Conservation (phyloP, 306 rosid genomes). For the barrel medic (Medicago truncatula) region DNA sequence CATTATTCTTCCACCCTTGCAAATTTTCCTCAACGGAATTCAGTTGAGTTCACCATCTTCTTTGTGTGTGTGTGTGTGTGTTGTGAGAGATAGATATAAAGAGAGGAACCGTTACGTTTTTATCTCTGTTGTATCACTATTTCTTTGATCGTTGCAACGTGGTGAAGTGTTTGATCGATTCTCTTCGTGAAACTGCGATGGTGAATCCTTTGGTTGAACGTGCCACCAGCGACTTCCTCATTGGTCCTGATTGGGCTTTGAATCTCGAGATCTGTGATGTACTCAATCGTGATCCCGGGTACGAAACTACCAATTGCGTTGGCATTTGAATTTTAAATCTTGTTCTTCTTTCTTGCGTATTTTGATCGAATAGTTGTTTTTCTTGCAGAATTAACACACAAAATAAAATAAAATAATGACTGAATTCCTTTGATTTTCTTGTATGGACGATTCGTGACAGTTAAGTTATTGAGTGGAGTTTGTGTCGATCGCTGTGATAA, state of each 20-base stretch:
- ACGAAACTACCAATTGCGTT: constrained; percentile 39
- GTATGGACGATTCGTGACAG: constrained; percentile 17
- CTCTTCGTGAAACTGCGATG: constrained; percentile 55
- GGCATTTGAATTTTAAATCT: constrained; percentile 35
- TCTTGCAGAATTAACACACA: background rate
- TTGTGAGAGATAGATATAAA: background rate
- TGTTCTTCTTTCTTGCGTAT: background rate
- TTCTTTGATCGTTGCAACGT: constrained; percentile 28
- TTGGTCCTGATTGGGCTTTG: constrained; percentile 99
- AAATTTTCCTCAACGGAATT: constrained; percentile 52
- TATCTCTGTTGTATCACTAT: constrained; percentile 31
- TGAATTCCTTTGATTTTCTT: constrained; percentile 4
- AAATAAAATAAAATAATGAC: background rate
- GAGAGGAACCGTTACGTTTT: constrained; percentile 43
- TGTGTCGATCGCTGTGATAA: constrained; percentile 9
- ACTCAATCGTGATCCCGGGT: constrained; percentile 90
- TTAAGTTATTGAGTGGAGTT: constrained; percentile 11
- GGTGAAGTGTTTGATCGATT: constrained; percentile 37
- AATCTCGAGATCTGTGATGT: constrained; percentile 98
- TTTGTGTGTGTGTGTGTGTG: constrained; percentile 31
- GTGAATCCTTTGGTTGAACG: constrained; percentile 94
- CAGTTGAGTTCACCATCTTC: background rate
- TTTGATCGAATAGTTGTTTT: constrained; percentile 20
- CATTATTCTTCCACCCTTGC: constrained; percentile 16
- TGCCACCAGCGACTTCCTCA: constrained; percentile 91